Conservation (phyloP, 2,329 filamentous ascomycete genomes). For the Alternaria conjuncta region DNA sequence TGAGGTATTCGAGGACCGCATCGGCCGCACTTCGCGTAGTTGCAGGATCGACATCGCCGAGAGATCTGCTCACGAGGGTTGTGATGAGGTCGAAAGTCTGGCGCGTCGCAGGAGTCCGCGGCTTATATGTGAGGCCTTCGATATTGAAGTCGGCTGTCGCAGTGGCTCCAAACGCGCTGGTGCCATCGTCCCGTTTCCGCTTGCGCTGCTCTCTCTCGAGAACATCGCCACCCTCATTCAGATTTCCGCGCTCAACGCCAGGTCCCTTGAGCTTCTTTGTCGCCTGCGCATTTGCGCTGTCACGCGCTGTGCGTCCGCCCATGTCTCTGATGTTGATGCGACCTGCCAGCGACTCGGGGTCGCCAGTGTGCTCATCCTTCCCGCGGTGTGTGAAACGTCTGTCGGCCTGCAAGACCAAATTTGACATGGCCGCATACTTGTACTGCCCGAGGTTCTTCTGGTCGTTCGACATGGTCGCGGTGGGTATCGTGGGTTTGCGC, state of each 20-base stretch:
- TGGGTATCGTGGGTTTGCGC: constrained; percentile 23
- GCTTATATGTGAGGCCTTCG: constrained; percentile 90
- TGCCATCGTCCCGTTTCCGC: constrained; percentile 74
- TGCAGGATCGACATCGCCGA: constrained; percentile 92
- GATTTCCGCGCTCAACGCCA: constrained; percentile 75
- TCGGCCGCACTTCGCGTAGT: constrained; percentile 94
- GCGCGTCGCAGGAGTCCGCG: constrained; percentile 87
- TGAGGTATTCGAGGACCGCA: constrained; percentile 86
- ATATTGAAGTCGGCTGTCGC: constrained; percentile 83
- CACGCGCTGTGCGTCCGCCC: constrained; percentile 82
- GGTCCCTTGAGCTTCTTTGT: constrained; percentile 71
- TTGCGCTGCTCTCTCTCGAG: constrained; percentile 85
- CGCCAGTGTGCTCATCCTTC: constrained; percentile 93
- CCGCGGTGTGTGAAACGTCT: constrained; percentile 91
- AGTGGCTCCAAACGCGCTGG: constrained; percentile 70
- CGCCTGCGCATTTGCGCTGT: constrained; percentile 78
- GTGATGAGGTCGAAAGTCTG: constrained; percentile 94
- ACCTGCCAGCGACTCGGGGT: constrained; percentile 95
- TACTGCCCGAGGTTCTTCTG: constrained; percentile 84
- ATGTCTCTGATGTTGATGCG: constrained; percentile 94
- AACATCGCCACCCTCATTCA: constrained; percentile 83
- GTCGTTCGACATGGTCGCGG: constrained; percentile 35
- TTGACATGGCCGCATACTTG: constrained; percentile 99
- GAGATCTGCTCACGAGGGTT: constrained; percentile 83
- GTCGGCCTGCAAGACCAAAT: constrained; percentile 99